Percentiles rank a stretch among this genome's conserved stretches.
Evolutionary conservation across 2,329 filamentous ascomycete species (phyloP).

Genomic region (Colletotrichum echinochloae): DNA sequence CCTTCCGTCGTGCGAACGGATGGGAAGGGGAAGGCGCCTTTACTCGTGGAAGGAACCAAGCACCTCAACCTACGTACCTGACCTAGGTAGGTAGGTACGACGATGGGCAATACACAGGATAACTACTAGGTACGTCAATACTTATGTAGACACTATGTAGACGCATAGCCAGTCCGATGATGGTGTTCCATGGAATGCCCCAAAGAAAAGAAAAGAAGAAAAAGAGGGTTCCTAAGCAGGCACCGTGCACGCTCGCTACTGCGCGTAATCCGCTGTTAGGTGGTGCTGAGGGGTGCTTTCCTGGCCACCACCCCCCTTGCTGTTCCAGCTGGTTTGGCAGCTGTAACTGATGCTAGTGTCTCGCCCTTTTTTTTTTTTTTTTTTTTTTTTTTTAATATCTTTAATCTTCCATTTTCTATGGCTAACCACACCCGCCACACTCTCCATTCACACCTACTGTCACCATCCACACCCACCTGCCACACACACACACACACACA

Average conservation of each 20-base stretch:
- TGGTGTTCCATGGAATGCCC: too few species aligned
- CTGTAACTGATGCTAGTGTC: too few species aligned
- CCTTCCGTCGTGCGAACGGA: too few species aligned
- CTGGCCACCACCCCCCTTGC: neutral
- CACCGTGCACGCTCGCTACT: neutral
- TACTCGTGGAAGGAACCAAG: neutral
- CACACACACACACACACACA: too few species aligned
- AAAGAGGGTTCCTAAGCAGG: neutral
- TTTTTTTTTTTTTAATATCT: neutral
- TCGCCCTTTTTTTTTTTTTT: neutral
- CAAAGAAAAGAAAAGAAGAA: neutral
- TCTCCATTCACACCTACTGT: neutral
- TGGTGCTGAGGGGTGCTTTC: too few species aligned
- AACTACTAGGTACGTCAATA: too few species aligned
- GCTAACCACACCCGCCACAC: neutral
- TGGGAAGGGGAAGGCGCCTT: conserved; percentile 4
- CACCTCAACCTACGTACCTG: too few species aligned
- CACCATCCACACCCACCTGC: neutral
- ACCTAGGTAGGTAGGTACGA: too few species aligned
- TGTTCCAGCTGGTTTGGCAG: neutral
- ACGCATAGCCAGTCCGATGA: too few species aligned
- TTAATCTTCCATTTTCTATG: too few species aligned
- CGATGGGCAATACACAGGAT: too few species aligned
- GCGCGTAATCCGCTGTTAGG: conserved; percentile 3
- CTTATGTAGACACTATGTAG: too few species aligned